Conservation (phyloP, 2,329 filamentous ascomycete genomes). For the Hymenoscyphus repandus region DNA sequence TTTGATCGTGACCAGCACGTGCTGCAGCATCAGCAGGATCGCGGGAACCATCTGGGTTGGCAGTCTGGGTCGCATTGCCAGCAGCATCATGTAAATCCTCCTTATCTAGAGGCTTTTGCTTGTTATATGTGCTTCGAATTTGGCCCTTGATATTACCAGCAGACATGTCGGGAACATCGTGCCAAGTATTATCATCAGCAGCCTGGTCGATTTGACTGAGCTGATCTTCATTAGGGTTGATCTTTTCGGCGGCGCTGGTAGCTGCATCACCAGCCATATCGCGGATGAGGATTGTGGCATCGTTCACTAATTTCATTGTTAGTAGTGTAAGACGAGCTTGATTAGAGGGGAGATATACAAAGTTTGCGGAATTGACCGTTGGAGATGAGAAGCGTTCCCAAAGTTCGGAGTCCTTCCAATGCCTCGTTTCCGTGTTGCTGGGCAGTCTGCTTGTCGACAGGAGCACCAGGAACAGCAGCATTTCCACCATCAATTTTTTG, state of each 20-base stretch:
- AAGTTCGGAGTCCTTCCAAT: conserved; percentile 76
- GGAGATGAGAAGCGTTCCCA: conserved; percentile 85
- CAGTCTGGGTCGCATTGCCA: conserved; percentile 49
- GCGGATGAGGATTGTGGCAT: conserved; percentile 73
- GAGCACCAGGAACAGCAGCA: conserved; percentile 56
- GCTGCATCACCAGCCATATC: conserved; percentile 92
- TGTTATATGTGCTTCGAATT: conserved; percentile 53
- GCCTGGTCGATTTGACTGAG: conserved; percentile 74
- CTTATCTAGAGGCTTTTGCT: conserved; percentile 43
- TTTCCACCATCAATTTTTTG: conserved; percentile 64
- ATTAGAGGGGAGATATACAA: conserved; percentile 7
- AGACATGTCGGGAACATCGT: conserved; percentile 74
- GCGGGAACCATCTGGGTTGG: conserved; percentile 50
- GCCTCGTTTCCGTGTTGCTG: conserved; percentile 81
- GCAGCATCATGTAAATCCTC: conserved; percentile 58
- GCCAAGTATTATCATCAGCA: conserved; percentile 89
- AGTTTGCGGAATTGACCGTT: conserved; percentile 66
- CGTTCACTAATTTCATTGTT: conserved; percentile 50
- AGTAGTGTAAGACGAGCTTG: conserved; percentile 5
- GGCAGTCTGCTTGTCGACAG: conserved; percentile 69
- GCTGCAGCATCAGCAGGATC: conserved; percentile 48
- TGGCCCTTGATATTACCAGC: conserved; percentile 65
- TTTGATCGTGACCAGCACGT: conserved; percentile 43
- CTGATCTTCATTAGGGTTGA: conserved; percentile 74
- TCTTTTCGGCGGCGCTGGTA: conserved; percentile 65